Evolutionary conservation across 169 alveolate species (phyloP), one percentile per base, ranked within the genome.

Genomic region (Plasmodium malariae): DNA sequence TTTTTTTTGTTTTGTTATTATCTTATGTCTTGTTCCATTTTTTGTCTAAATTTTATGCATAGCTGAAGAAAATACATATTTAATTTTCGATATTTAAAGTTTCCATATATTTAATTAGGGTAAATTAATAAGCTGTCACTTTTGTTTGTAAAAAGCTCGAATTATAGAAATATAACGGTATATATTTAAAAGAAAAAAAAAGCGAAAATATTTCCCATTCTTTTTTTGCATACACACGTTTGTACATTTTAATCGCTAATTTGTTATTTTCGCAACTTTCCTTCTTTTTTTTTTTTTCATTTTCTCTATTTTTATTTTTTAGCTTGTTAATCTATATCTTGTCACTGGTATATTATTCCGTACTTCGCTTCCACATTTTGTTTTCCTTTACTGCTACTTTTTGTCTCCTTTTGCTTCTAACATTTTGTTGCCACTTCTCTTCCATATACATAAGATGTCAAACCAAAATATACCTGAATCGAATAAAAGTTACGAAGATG

Each of bases 401-500:
- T 67, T 11, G n/a, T 67, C 19, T 67, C 24, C 40, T 21, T 67
- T 37, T 37, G 30, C 26, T 11, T 65, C 32, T 11, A 19, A 36
- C 30, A 37, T 1, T 74, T 9, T 6, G 26, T 24, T 24, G 11
- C 17, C 28, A 19, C 40, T 21, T 57, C 32, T 57, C 19, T 57
- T 21, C 36, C 51, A 19, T 36, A 12, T 45, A 69, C 45, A 21
- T 36, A 78, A 4, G 37, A 78, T 62, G 78, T 21, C 76, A 2
- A 4, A 63, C 34, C 72, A 45, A 32, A 63, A 68, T n/a, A n/a
- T 40, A n/a, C 7, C 6, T 19, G 74, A 55, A 48, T 0, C 73
- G 12, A 73, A 54, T 62, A 73, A 55, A 28, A 45, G 3, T 26
- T 21, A 21, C 26, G 87, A 54, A 30, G 59, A 78, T 21, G 37